A percentile compares a stretch with the other conserved stretches of the same genome.
These are phyloP conservation scores for Aspergillus sclerotioniger DNA, from an alignment of 495 filamentous ascomycete genomes.

Conservation along the genomic window DNA sequence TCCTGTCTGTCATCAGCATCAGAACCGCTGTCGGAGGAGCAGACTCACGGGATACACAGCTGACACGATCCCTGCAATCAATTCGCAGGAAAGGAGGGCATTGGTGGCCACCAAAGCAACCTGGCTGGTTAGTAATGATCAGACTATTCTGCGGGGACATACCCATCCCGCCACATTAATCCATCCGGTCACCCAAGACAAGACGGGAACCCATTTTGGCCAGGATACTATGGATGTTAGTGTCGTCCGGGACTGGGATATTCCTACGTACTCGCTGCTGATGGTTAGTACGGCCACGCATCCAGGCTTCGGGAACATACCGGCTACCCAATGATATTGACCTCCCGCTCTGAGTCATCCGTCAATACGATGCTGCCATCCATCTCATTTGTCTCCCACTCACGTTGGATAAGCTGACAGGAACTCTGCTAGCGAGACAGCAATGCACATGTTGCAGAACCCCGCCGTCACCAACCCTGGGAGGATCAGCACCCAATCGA, in stretches of 20 bases:
- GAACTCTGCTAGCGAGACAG: constrained; percentile 72
- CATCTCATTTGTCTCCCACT: constrained; percentile 14
- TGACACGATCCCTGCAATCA: constrained; percentile 59
- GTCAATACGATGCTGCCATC: constrained; percentile 1
- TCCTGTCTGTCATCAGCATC: constrained; percentile 13
- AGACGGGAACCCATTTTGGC: constrained; percentile 56
- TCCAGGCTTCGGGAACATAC: constrained; percentile 24
- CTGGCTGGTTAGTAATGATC: constrained; percentile 56
- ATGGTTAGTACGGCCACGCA: background rate
- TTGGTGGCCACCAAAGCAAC: constrained; percentile 53
- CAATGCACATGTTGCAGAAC: constrained; percentile 68
- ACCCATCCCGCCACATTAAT: constrained; percentile 75
- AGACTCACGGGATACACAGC: constrained; percentile 51
- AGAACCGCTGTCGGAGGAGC: background rate
- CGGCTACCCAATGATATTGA: constrained; percentile 81
- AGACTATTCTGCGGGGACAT: background rate
- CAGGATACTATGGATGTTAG: constrained; percentile 40
- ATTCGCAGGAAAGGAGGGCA: constrained; percentile 53
- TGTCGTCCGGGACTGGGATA: background rate
- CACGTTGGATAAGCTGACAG: constrained; percentile 69
- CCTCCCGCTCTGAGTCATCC: constrained; percentile 48
- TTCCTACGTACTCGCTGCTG: constrained; percentile 29
- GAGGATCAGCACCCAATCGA: background rate
- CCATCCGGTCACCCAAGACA: constrained; percentile 74
- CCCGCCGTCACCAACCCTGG: constrained; percentile 65